Evolutionary conservation across 805 yeast genomes (phyloP).

Genomic region (Zygotorulaspora chibaensis): DNA sequence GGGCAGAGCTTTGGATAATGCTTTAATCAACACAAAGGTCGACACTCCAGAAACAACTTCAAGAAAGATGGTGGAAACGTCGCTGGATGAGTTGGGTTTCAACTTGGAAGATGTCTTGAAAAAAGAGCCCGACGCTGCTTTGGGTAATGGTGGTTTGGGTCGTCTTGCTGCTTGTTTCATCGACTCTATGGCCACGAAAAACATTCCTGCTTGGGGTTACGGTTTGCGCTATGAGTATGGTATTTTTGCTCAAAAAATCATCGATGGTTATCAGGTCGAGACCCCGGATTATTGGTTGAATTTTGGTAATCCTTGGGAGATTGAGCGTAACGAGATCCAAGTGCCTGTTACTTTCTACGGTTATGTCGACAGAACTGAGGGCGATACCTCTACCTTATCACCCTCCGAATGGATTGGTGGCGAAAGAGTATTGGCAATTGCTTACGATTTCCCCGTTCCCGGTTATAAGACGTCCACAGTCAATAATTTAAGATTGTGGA

Average conservation of each 20-base stretch:
- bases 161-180: conserved; percentile 92
- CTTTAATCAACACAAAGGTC: conserved; percentile 72
- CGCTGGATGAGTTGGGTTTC: conserved; percentile 75
- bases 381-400: conserved; percentile 48
- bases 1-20: conserved; percentile 96
- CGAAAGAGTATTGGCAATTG: conserved; percentile 83
- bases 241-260: conserved; percentile 81
- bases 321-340: conserved; percentile 78
- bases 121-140: conserved; percentile 89
- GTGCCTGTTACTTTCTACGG: conserved; percentile 91
- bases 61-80: conserved; percentile 52
- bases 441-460: conserved; percentile 89
- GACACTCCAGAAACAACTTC: conserved; percentile 18
- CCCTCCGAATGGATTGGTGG: conserved; percentile 80
- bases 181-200: conserved; percentile 80
- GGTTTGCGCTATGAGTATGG: conserved; percentile 93
- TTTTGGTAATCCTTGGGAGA: conserved; percentile 90
- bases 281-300: conserved; percentile 93
- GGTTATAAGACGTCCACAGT: conserved; percentile 81
- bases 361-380: conserved; percentile 51
- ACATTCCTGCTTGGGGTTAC: conserved; percentile 95
- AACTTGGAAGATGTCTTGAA: conserved; percentile 78
- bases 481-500: conserved; percentile 87
- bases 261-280: conserved; percentile 92
- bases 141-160: conserved; percentile 95